These are phyloP conservation scores for Candida adriatica DNA, from an alignment of 805 yeast genomes.

Conservation along the genomic window DNA sequence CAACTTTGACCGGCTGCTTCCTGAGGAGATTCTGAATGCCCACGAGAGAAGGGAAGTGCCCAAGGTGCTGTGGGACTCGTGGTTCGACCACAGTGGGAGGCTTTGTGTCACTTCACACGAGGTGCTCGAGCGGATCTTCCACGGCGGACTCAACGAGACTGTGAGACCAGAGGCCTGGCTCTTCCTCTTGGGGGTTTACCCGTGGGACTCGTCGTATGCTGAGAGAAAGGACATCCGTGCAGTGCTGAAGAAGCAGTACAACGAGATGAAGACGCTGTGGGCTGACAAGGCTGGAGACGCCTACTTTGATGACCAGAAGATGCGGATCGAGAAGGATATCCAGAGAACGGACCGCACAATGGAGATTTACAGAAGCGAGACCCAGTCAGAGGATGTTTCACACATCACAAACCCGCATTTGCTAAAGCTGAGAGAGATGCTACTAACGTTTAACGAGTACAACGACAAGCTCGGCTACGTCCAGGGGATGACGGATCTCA, in stretches of 20 bases:
- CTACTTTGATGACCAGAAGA: constrained; percentile 85
- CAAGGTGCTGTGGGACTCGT: constrained; percentile 72
- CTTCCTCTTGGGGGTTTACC: constrained; percentile 73
- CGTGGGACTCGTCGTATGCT: constrained; percentile 75
- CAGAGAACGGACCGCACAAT: constrained; percentile 83
- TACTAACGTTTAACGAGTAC: constrained; percentile 80
- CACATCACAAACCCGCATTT: constrained; percentile 73
- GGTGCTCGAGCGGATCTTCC: constrained; percentile 78
- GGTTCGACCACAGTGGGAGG: constrained; percentile 76
- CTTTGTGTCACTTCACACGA: constrained; percentile 66
- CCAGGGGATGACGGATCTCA: constrained; percentile 94
- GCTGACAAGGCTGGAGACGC: constrained; percentile 46
- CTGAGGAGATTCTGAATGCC: constrained; percentile 51
- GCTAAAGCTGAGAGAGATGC: constrained; percentile 62
- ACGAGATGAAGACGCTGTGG: constrained; percentile 67
- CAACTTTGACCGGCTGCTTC: constrained; percentile 45
- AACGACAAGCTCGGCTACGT: constrained; percentile 87
- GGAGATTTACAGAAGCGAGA: constrained; percentile 43
- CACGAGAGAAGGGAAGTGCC: constrained; percentile 62
- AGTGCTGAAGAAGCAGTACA: constrained; percentile 54
- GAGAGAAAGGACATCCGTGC: constrained; percentile 58
- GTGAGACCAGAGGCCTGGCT: constrained; percentile 79
- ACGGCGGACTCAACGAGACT: constrained; percentile 66
- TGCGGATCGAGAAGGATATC: constrained; percentile 88
- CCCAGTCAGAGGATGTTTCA: constrained; percentile 39